Base-by-base conservation (phyloP, 768 basidiomycete genomes). In the Boletus bicolor region DNA sequence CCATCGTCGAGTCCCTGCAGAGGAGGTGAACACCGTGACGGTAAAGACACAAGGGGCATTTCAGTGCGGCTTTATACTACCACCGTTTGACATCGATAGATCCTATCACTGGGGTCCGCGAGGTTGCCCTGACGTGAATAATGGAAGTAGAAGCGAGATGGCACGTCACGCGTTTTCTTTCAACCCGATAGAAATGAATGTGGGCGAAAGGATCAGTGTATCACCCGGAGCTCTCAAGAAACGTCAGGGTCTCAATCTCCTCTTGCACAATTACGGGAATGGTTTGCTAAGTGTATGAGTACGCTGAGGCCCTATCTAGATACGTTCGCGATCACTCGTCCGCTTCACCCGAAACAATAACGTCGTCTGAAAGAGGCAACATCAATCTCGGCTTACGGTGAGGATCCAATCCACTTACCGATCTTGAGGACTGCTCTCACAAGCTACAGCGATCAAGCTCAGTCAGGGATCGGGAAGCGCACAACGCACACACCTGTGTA, bases 381-480 rank as follows among this genome's bases (percentile, higher is more conserved):
- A 19, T 55, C 15, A 58, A 28, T 19, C 21, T 59, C 15, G 37
- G n/a, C 34, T 47, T 26, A 50, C 5, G 39, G 24, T 53, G 51
- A 19, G 21, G 49, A 49, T 28, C 36, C 2, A 7, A 54, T 32
- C 9, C 34, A 73, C 82, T 65, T 60, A 89, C 90, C 90, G 57
- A 93, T 93, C 73, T 93, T 93, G 57, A 93, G 79, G 12, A 93
- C 88, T 5, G 91, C 91, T 35, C 91, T 83, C 43, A 93, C 91
- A 56, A 93, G 81, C 85, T 89, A 54, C 38, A 58, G 37, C 24
- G 37, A 19, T 54, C 37, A 39, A n/a, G 17, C n/a, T 61, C 26
- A 63, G 52, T 38, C 21, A 32, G 19, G 30, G 36, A n/a, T 24
- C 8, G 37, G 50, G 42, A 67, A 1, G 1, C 15, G 4, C 10